Conservation (phyloP, 2,329 filamentous ascomycete genomes). For the Onygenales sp. region DNA sequence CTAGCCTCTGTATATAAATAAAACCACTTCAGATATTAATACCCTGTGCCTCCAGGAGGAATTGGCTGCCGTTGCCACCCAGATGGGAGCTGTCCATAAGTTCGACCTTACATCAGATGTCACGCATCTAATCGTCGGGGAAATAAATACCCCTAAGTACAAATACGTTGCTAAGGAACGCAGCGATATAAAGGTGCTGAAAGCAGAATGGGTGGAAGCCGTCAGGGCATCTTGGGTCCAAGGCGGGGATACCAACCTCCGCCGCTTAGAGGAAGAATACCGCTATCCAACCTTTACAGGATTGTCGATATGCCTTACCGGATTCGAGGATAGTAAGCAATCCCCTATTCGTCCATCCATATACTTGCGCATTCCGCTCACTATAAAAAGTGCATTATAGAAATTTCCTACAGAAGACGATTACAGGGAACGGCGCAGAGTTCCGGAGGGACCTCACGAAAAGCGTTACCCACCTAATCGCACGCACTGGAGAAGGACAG, state of each 20-base stretch:
- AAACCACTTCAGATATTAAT: constrained; percentile 1
- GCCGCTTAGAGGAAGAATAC: constrained; percentile 54
- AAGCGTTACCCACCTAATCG: constrained; percentile 78
- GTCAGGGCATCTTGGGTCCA: constrained; percentile 71
- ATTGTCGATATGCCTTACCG: constrained; percentile 58
- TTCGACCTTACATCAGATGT: constrained; percentile 93
- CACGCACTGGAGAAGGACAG: constrained; percentile 66
- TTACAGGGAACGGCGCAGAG: constrained; percentile 62
- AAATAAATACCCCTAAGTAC: constrained; percentile 86
- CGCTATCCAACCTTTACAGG: constrained; percentile 37
- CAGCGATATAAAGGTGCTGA: constrained; percentile 74
- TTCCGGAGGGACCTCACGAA: constrained; percentile 85
- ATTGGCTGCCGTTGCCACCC: constrained; percentile 43
- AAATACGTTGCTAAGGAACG: constrained; percentile 86
- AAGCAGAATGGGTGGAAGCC: constrained; percentile 73
- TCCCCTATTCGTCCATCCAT: background rate
- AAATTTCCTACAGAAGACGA: constrained; percentile 57
- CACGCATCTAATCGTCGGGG: constrained; percentile 86
- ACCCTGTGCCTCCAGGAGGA: constrained; percentile 23
- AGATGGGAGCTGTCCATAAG: constrained; percentile 81
- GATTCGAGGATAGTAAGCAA: constrained; percentile 54
- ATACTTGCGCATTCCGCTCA: background rate
- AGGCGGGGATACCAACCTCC: constrained; percentile 65
- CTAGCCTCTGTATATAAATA: constrained; percentile 6
- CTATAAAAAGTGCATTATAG: constrained; percentile 39